Conservation (phyloP, 2,329 filamentous ascomycete species). For the Phaeosphaeriaceae sp. region DNA sequence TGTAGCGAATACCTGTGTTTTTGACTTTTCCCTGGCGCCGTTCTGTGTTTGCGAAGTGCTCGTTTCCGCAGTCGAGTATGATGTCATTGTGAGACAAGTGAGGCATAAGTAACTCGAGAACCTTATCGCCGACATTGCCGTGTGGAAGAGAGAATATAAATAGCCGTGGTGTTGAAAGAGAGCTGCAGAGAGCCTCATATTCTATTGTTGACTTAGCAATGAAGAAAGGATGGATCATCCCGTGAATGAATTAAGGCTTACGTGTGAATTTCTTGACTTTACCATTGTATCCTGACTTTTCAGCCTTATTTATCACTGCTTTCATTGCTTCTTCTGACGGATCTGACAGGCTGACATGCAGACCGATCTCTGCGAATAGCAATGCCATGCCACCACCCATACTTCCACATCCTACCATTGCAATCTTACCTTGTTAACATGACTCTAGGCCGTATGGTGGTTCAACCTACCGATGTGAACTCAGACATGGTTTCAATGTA, state of each 20-base stretch:
- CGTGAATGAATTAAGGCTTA: slow-evolving; percentile 10
- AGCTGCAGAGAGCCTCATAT: slow-evolving; percentile 59
- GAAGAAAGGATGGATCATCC: background rate
- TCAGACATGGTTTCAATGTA: slow-evolving; percentile 22
- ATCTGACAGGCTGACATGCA: slow-evolving; percentile 63
- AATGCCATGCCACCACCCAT: slow-evolving; percentile 68
- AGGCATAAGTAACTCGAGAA: slow-evolving; percentile 55
- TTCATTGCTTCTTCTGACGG: slow-evolving; percentile 59
- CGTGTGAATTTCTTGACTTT: slow-evolving; percentile 49
- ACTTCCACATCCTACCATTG: slow-evolving; percentile 63
- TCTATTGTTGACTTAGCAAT: slow-evolving; percentile 39
- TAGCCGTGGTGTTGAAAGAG: slow-evolving; percentile 56
- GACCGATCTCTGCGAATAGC: slow-evolving; percentile 63
- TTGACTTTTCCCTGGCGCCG: slow-evolving; percentile 64
- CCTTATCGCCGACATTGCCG: slow-evolving; percentile 55
- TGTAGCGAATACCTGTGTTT: slow-evolving; percentile 65
- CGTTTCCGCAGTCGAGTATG: slow-evolving; percentile 72
- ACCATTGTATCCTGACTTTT: slow-evolving; percentile 49
- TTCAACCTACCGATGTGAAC: slow-evolving; percentile 32
- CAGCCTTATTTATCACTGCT: slow-evolving; percentile 49
- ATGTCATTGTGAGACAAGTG: slow-evolving; percentile 67
- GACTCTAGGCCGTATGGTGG: too few species aligned
- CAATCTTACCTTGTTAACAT: slow-evolving; percentile 51
- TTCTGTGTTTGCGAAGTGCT: slow-evolving; percentile 70
- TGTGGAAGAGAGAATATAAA: slow-evolving; percentile 62